These are phyloP conservation scores for Thielaviopsis musarum DNA, from an alignment of 2,329 filamentous ascomycete species.

Conservation along the genomic window DNA sequence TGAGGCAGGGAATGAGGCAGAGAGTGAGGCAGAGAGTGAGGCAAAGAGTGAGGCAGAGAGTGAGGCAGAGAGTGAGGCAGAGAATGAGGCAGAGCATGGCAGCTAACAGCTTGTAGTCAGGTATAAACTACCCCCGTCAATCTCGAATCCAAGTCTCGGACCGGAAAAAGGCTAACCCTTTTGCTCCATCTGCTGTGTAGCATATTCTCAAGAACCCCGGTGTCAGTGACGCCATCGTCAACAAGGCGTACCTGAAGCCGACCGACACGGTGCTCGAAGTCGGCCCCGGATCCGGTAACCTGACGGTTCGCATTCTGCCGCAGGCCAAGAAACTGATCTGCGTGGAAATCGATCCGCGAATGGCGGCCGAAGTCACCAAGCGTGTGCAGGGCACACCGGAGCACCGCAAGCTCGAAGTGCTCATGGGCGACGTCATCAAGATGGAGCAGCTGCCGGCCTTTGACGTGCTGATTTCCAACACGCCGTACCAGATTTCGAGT, in stretches of 20 bases:
- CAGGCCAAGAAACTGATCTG: constrained; percentile 68
- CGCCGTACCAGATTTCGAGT: constrained; percentile 65
- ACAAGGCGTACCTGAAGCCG: constrained; percentile 76
- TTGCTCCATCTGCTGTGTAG: constrained; percentile 19
- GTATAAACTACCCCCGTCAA: not conserved
- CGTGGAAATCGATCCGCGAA: constrained; percentile 86
- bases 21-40: too few species aligned
- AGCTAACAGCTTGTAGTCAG: constrained; percentile 9
- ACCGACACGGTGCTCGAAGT: constrained; percentile 84
- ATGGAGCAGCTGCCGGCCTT: constrained; percentile 58
- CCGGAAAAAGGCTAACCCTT: too few species aligned
- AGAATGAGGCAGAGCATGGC: not conserved
- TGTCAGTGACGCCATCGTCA: constrained; percentile 53
- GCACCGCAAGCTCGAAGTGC: constrained; percentile 68
- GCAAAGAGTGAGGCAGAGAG: too few species aligned
- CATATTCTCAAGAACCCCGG: constrained; percentile 90
- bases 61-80: not conserved
- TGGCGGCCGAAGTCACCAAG: constrained; percentile 90
- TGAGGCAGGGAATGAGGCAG: too few species aligned
- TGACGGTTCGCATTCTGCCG: constrained; percentile 79
- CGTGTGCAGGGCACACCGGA: constrained; percentile 80
- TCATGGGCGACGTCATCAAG: constrained; percentile 85
- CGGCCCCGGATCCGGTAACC: constrained; percentile 73
- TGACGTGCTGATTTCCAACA: constrained; percentile 63
- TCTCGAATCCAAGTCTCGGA: not conserved